These are phyloP conservation scores for Pythium angustatum DNA, from an alignment of 352 stramenopile genomes.

Conservation along the genomic window DNA sequence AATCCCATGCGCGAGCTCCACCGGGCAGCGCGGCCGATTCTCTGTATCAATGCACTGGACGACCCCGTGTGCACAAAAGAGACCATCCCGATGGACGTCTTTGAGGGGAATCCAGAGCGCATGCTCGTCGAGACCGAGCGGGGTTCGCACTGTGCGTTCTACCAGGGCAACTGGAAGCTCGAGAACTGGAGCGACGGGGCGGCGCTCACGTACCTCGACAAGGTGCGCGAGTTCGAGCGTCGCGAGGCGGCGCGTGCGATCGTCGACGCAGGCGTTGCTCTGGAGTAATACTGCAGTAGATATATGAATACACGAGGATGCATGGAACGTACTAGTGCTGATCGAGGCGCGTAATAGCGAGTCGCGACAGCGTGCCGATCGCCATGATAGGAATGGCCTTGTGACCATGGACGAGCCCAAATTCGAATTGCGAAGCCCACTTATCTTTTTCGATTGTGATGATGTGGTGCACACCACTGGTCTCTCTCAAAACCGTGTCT, in stretches of 20 bases:
- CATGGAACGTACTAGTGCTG: no score
- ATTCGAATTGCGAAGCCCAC: no score
- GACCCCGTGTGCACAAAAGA: slow-evolving; percentile 80
- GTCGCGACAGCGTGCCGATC: no score
- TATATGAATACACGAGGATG: no score
- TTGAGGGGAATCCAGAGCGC: slow-evolving; percentile 43
- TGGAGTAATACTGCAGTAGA: no score
- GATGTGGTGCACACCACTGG: no score
- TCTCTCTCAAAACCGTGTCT: no score
- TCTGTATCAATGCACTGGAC: slow-evolving; percentile 79
- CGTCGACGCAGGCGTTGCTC: no score
- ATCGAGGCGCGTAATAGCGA: no score
- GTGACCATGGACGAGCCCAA: no score
- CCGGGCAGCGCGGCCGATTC: slow-evolving; percentile 52
- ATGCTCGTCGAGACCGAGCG: slow-evolving; percentile 62
- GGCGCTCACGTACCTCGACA: slow-evolving; percentile 66
- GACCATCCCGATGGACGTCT: slow-evolving; percentile 63
- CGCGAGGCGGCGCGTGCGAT: background rate
- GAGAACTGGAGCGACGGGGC: slow-evolving; percentile 67
- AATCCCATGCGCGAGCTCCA: slow-evolving; percentile 70
- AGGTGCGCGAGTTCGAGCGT: slow-evolving; percentile 44
- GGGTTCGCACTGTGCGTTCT: slow-evolving; percentile 81
- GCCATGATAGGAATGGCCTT: no score
- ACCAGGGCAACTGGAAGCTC: slow-evolving; percentile 55
- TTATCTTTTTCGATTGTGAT: no score